A percentile compares a stretch with the other conserved stretches of the same genome.
phyloP scores from a whole-genome alignment of 1,284 basidiomycete genomes.

The Meripilus lineatus region DNA sequence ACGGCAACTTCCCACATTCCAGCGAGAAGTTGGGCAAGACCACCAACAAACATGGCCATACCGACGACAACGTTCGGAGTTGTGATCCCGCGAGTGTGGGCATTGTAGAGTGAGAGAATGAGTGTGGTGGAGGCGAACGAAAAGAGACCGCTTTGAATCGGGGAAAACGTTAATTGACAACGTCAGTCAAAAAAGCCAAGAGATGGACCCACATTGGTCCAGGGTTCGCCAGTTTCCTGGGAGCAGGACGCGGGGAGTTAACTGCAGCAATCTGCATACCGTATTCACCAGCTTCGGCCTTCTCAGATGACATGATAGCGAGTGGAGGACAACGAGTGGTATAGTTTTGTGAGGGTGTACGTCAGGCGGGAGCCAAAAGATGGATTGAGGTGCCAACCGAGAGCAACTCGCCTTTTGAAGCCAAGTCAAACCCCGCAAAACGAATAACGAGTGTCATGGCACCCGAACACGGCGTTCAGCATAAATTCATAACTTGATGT shows the following conservation, averaged over 20 bases:
- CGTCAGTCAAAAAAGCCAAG: not conserved
- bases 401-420: too few relatives aligned
- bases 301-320: slow-evolving; percentile 21
- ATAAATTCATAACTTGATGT: too few relatives aligned
- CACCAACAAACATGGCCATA: slow-evolving; percentile 81
- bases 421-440: too few relatives aligned
- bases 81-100: slow-evolving; percentile 44
- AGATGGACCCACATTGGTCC: slow-evolving; percentile 27
- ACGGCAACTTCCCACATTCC: slow-evolving; percentile 82
- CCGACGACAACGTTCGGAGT: slow-evolving; percentile 76
- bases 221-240: slow-evolving; percentile 21
- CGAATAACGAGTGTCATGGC: too few relatives aligned
- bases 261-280: too few relatives aligned
- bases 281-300: slow-evolving; percentile 14
- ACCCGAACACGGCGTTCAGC: too few relatives aligned
- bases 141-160: slow-evolving; percentile 51
- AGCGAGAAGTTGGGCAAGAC: slow-evolving; percentile 72
- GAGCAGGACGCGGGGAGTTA: slow-evolving; percentile 9
- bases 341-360: too few relatives aligned
- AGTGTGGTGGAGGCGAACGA: slow-evolving; percentile 73
- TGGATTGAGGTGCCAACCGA: too few relatives aligned
- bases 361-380: too few relatives aligned
- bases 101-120: slow-evolving; percentile 66
- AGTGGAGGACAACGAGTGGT: too few relatives aligned
- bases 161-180: not conserved